Evolutionary conservation across 306 rosid genomes (phyloP).

Genomic region (Ormosia semicastrata): DNA sequence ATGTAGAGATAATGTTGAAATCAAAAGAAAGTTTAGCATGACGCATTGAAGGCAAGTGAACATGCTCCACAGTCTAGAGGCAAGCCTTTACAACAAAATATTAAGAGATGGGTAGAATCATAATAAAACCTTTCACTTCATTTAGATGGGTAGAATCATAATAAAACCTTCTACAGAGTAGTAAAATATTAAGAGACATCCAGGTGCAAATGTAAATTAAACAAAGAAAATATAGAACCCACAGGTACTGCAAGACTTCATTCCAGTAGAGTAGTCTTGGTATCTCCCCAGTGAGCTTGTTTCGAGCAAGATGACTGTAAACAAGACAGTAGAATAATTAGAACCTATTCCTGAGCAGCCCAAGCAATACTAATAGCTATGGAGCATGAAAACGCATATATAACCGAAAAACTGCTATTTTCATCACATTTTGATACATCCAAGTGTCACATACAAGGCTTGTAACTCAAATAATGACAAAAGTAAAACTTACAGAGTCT

Average conservation of each 20-base stretch:
- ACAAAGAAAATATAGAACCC: background rate
- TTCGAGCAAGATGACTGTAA: conserved; percentile 83
- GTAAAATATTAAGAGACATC: background rate
- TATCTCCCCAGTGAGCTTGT: conserved; percentile 78
- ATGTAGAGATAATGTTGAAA: too few relatives aligned
- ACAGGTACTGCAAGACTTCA: conserved; percentile 94
- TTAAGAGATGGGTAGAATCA: too few relatives aligned
- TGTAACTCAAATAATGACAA: background rate
- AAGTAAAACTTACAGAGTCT: conserved; percentile 58
- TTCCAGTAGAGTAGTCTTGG: conserved; percentile 91
- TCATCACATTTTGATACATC: background rate
- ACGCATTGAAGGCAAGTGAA: too few relatives aligned
- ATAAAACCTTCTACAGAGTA: background rate
- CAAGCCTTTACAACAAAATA: too few relatives aligned
- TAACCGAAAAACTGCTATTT: background rate
- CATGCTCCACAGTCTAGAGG: too few relatives aligned
- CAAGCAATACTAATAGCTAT: background rate
- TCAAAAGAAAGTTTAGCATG: too few relatives aligned
- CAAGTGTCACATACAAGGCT: background rate
- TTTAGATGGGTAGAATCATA: background rate
- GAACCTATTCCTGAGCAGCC: background rate
- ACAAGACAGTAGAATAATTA: background rate
- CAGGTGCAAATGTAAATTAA: background rate
- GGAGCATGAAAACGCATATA: background rate
- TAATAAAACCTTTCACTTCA: too few relatives aligned